These are phyloP conservation scores for Aspergillus biplanus DNA, from an alignment of 495 filamentous ascomycete genomes.

Conservation along the genomic window DNA sequence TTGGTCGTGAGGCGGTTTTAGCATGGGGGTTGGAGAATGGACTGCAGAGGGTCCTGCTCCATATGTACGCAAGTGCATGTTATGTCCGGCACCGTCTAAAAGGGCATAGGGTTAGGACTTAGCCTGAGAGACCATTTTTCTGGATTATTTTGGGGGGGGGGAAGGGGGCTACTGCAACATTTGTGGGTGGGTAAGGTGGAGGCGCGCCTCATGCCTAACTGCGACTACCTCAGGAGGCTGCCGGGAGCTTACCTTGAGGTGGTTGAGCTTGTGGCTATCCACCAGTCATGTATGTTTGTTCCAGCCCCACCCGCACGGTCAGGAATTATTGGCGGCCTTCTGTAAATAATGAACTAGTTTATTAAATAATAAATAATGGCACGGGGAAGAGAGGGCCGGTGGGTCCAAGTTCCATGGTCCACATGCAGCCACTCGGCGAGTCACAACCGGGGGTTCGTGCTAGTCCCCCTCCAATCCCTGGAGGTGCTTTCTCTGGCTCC, in stretches of 20 bases:
- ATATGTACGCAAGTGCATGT: conserved; percentile 27
- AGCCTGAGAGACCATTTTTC: conserved; percentile 13
- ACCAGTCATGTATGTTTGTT: conserved; percentile 30
- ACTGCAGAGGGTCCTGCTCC: conserved; percentile 25
- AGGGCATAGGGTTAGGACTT: conserved; percentile 14
- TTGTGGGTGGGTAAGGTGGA: conserved; percentile 27
- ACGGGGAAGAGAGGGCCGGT: conserved; percentile 32
- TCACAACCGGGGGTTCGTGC: conserved; percentile 40
- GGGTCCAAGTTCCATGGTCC: conserved; percentile 31
- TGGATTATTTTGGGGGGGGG: conserved; percentile 21
- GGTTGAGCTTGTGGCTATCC: conserved; percentile 33
- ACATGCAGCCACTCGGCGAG: conserved; percentile 37
- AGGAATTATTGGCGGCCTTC: conserved; percentile 28
- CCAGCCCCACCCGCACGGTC: conserved; percentile 25
- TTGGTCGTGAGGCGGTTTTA: conserved; percentile 5
- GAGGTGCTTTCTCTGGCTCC: conserved; percentile 25
- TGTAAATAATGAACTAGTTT: conserved; percentile 23
- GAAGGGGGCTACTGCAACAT: conserved; percentile 24
- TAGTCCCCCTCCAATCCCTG: conserved; percentile 30
- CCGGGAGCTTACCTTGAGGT: conserved; percentile 32
- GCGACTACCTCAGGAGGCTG: conserved; percentile 18
- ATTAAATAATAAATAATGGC: conserved; percentile 31
- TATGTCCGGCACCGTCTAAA: conserved; percentile 23
- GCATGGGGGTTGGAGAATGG: conserved; percentile 19
- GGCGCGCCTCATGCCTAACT: conserved; percentile 31